Conservation (phyloP, 2,329 filamentous ascomycete species). For the Pseudodiploospora longispora region DNA sequence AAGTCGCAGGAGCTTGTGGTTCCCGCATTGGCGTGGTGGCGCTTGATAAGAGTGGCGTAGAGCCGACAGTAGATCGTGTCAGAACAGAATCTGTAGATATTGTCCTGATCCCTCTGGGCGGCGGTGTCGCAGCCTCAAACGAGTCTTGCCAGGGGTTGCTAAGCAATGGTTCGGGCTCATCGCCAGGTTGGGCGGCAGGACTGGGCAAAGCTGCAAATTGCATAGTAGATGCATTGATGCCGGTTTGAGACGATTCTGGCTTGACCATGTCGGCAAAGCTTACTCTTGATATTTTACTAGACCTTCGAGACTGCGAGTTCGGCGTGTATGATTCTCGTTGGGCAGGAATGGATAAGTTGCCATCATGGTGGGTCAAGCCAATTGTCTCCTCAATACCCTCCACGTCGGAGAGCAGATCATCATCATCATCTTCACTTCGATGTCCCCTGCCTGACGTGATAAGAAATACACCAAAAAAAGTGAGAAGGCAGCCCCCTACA, state of each 20-base stretch:
- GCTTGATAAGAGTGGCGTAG: constrained; percentile 19
- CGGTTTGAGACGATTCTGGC: constrained; percentile 26
- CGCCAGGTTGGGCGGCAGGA: constrained; percentile 24
- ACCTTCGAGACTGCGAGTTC: constrained; percentile 34
- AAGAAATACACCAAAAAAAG: constrained; percentile 93
- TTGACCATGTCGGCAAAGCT: constrained; percentile 35
- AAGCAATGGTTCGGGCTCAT: constrained; percentile 31
- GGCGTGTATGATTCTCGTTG: constrained; percentile 15
- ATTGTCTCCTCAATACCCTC: constrained; percentile 59
- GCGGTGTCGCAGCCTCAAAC: constrained; percentile 20
- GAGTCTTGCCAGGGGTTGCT: constrained; percentile 36
- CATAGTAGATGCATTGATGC: constrained; percentile 27
- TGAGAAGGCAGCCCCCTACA: constrained; percentile 79
- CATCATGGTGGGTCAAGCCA: constrained; percentile 45
- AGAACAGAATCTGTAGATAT: constrained; percentile 29
- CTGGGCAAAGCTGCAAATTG: constrained; percentile 23
- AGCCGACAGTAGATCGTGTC: constrained; percentile 15
- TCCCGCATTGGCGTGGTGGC: constrained; percentile 26
- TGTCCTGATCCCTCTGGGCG: constrained; percentile 28
- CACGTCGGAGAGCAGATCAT: constrained; percentile 42
- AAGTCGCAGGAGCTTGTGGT: constrained; percentile 12
- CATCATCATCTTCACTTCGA: constrained; percentile 47
- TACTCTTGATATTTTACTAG: constrained; percentile 38
- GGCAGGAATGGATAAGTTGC: constrained; percentile 12
- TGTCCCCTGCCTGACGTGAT: constrained; percentile 77